Evolutionary conservation across 495 filamentous ascomycete genomes (phyloP), one percentile per base, ranked within the genome.

Genomic region (Aspergillus nanangensis): DNA sequence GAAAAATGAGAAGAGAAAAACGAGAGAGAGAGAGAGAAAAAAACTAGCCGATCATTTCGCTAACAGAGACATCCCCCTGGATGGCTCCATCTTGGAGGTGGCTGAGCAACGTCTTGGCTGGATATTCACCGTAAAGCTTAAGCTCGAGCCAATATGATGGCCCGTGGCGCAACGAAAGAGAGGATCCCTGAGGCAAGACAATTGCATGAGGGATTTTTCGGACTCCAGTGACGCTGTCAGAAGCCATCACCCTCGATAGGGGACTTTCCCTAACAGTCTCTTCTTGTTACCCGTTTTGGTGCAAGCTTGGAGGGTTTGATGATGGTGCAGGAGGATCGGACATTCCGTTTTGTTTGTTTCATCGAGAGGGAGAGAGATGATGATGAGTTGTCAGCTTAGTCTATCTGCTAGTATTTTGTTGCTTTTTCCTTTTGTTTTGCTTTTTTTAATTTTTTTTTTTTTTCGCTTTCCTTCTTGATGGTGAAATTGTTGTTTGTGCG

Each of bases 91-190:
- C 18, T 38, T 25, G 39, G 39, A 38, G 29, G 46, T 48, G 38
- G 46, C 31, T 42, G 39, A 42, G 39, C 24, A 42, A 8, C 24
- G 38, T 40, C 10, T 15, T 17, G 23, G 39, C 39, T 22, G 5
- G 25, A 29, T 24, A 22, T n/a, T n/a, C n/a, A n/a, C n/a, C n/a
- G n/a, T n/a, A 23, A 31, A 42, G 23, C 39, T 42, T 42, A 42
- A 42, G 39, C 24, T 14, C 39, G 39, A 42, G 24, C 39, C 39
- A 42, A 42, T 42, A 21, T 25, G 13, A 8, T 31, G 7, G 7
- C 5, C 25, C 39, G 39, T 42, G 39, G 39, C 39, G 39, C 39
- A 42, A 24, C 36, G n/a, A n/a, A n/a, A n/a, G n/a, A n/a, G n/a
- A n/a, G n/a, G n/a, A n/a, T n/a, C n/a, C n/a, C n/a, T n/a, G n/a